phyloP scores from a whole-genome alignment of 345 rosid genomes.

The Salix caprea region DNA sequence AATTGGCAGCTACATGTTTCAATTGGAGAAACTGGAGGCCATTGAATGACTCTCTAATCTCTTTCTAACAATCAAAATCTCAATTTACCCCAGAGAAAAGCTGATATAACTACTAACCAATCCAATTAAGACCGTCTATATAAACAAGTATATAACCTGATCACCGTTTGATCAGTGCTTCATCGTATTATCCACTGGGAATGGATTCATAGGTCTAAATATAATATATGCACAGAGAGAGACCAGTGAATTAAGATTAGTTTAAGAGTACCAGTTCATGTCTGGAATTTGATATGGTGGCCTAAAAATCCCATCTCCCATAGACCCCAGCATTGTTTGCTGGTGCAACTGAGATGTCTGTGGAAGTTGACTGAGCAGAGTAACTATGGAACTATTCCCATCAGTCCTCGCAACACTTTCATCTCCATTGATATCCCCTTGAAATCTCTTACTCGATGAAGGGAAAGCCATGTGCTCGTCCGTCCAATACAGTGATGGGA shows the following conservation, averaged over 20 bases:
- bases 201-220: neutral
- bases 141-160: neutral
- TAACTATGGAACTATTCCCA: conserved; percentile 40
- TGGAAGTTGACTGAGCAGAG: conserved; percentile 49
- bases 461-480: conserved; percentile 28
- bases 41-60: conserved; percentile 19
- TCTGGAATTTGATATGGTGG: conserved; percentile 59
- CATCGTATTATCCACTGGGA: neutral
- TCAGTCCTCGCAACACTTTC: conserved; percentile 24
- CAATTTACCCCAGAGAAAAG: conserved; percentile 11
- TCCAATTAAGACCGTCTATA: conserved; percentile 4
- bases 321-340: conserved; percentile 41
- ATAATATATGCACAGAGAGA: neutral
- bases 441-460: conserved; percentile 54
- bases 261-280: conserved; percentile 70
- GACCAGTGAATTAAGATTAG: conserved; percentile 6
- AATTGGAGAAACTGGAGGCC: conserved; percentile 12
- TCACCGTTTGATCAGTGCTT: neutral
- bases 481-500: conserved; percentile 58
- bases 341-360: conserved; percentile 46
- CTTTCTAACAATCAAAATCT: conserved; percentile 30
- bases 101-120: conserved; percentile 4
- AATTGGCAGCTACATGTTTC: conserved; percentile 19
- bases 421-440: conserved; percentile 29
- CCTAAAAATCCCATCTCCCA: conserved; percentile 54